phyloP scores from a whole-genome alignment of 75 land plant species.

The Ceratopteris richardii region DNA sequence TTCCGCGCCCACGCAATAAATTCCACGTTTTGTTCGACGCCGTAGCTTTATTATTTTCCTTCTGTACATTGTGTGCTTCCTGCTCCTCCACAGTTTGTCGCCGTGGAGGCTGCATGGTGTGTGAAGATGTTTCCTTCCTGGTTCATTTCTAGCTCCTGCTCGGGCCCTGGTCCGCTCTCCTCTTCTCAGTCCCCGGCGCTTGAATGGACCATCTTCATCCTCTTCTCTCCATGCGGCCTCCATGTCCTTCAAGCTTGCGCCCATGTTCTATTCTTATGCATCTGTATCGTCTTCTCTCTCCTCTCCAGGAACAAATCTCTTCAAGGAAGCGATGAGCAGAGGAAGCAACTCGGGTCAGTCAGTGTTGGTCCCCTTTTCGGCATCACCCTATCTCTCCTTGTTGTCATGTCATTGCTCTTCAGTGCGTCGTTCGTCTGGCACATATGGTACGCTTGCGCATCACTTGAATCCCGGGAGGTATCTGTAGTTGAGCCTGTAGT shows the following conservation, averaged over 20 bases:
- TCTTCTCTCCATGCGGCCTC: constrained; percentile 5
- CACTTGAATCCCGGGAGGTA: background rate
- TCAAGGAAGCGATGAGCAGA: background rate
- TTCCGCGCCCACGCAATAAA: too few relatives aligned
- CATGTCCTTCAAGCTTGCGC: background rate
- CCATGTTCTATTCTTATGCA: background rate
- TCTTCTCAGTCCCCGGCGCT: background rate
- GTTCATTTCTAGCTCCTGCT: constrained; percentile 2
- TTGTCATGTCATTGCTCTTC: constrained; percentile 22
- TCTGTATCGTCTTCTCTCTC: background rate
- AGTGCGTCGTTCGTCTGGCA: constrained; percentile 26
- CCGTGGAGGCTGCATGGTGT: too few relatives aligned
- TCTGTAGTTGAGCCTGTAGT: constrained; percentile 34
- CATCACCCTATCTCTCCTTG: constrained; percentile 29
- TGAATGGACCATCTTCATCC: constrained; percentile 6
- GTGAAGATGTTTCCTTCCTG: too few relatives aligned
- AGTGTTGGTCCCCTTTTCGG: constrained; percentile 31
- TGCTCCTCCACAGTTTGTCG: too few relatives aligned
- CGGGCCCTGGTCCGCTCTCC: constrained; percentile 7
- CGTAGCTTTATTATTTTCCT: too few relatives aligned
- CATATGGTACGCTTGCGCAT: constrained; percentile 23
- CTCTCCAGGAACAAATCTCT: background rate
- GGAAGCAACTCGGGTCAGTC: background rate
- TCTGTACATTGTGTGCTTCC: too few relatives aligned
- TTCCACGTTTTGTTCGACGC: too few relatives aligned